A percentile compares a stretch with the other conserved stretches of the same genome.
phyloP scores from a whole-genome alignment of 768 basidiomycete genomes.

The Lentinula raphanica region DNA sequence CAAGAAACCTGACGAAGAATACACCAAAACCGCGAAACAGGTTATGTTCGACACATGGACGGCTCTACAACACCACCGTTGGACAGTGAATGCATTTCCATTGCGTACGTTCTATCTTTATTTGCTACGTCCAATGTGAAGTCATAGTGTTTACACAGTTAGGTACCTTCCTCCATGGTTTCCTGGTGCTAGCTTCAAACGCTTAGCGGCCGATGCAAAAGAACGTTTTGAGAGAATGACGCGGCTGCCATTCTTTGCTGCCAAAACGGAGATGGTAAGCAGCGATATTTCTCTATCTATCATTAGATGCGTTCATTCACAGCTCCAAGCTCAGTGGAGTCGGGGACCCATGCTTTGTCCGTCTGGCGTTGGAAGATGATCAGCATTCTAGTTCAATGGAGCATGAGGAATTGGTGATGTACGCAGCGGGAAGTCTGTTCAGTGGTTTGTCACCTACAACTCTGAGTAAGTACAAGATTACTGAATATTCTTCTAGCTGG shows the following conservation, averaged over 20 bases:
- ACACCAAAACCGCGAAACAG: not conserved
- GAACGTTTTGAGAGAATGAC: not conserved
- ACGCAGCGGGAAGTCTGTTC: constrained; percentile 21
- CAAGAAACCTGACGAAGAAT: not conserved
- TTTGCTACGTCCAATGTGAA: too few relatives aligned
- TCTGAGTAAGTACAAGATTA: not conserved
- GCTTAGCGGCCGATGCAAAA: constrained; percentile 11
- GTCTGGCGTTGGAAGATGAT: not conserved
- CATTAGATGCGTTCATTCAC: not conserved
- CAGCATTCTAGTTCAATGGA: not conserved
- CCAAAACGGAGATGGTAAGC: not conserved
- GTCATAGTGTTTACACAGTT: constrained; percentile 14
- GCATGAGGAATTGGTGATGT: constrained; percentile 21
- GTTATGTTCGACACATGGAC: constrained; percentile 5
- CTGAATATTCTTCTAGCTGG: not conserved
- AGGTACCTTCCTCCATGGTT: constrained; percentile 21
- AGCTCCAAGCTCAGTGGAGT: not conserved
- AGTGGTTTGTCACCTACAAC: constrained; percentile 12
- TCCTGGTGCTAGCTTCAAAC: constrained; percentile 22
- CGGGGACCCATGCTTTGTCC: not conserved
- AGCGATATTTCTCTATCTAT: too few relatives aligned
- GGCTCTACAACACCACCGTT: constrained; percentile 20
- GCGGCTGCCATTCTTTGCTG: not conserved
- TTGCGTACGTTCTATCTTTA: not conserved
- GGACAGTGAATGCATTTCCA: constrained; percentile 24